Conservation (phyloP, 176 grass and related monocot species). For the Thinopyrum elongatum region DNA sequence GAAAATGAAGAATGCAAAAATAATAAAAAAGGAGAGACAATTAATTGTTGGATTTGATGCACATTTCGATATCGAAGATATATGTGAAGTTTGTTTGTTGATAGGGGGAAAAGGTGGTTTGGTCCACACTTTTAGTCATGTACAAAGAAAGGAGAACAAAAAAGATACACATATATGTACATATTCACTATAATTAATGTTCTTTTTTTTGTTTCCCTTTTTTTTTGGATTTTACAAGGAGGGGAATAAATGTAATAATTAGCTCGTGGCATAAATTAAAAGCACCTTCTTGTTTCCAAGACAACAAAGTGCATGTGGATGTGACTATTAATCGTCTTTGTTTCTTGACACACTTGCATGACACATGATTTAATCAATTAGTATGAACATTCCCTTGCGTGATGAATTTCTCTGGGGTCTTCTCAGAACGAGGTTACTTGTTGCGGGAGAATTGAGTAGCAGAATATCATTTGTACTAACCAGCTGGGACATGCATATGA, state of each 20-base stretch:
- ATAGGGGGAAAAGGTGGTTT: slow-evolving; percentile 26
- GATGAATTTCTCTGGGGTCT: slow-evolving; percentile 3
- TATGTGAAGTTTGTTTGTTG: slow-evolving; percentile 47
- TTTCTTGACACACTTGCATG: background rate
- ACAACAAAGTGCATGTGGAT: slow-evolving; percentile 7
- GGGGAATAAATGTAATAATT: slow-evolving; percentile 1
- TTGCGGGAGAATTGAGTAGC: slow-evolving; percentile 29
- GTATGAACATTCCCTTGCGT: background rate
- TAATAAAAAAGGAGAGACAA: background rate
- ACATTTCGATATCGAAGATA: slow-evolving; percentile 17
- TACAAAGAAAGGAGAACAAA: slow-evolving; percentile 33
- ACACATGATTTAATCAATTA: background rate
- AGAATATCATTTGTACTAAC: slow-evolving; percentile 16
- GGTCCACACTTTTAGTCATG: slow-evolving; percentile 25
- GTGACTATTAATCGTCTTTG: slow-evolving; percentile 2
- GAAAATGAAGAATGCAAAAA: slow-evolving; percentile 8
- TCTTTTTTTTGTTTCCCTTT: background rate
- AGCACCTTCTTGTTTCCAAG: background rate
- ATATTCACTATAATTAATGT: slow-evolving; percentile 30
- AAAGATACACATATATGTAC: slow-evolving; percentile 14
- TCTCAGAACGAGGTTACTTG: slow-evolving; percentile 47
- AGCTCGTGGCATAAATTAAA: slow-evolving; percentile 31
- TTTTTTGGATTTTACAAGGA: slow-evolving; percentile 1
- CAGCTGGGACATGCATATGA: background rate
- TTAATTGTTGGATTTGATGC: slow-evolving; percentile 30